These are phyloP conservation scores for Solioccasus polychromus DNA, from an alignment of 768 basidiomycete genomes.

Conservation along the genomic window DNA sequence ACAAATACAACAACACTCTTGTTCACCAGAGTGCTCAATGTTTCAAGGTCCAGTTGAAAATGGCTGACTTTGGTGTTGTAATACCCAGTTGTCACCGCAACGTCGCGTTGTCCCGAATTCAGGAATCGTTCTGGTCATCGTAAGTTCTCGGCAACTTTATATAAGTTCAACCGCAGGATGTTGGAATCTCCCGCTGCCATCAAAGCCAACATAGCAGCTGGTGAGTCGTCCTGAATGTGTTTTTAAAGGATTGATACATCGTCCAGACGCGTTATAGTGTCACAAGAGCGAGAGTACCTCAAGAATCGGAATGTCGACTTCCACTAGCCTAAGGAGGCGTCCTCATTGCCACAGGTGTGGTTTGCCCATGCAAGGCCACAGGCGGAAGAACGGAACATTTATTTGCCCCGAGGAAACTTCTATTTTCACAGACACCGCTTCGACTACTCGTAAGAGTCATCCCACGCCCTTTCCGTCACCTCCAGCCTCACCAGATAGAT, in stretches of 20 bases:
- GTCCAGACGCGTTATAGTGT: background rate
- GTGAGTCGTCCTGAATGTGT: constrained; percentile 16
- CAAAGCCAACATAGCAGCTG: constrained; percentile 23
- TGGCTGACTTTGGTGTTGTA: background rate
- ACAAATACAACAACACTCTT: constrained; percentile 26
- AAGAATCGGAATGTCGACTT: constrained; percentile 23
- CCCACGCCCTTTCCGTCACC: constrained; percentile 26
- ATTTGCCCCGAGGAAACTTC: constrained; percentile 25
- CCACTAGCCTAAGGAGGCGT: constrained; percentile 30
- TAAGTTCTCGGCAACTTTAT: constrained; percentile 12
- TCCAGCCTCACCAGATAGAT: constrained; percentile 26
- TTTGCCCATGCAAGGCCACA: constrained; percentile 32
- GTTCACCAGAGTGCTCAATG: too few relatives aligned
- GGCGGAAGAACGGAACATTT: constrained; percentile 29
- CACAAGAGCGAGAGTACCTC: constrained; percentile 3
- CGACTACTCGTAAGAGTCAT: constrained; percentile 16
- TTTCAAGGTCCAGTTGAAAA: background rate
- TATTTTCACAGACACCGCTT: constrained; percentile 12
- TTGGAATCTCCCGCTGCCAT: constrained; percentile 19
- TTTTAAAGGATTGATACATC: background rate
- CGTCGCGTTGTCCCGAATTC: constrained; percentile 25
- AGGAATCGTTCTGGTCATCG: constrained; percentile 14
- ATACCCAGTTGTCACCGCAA: constrained; percentile 22
- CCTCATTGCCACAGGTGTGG: constrained; percentile 35
- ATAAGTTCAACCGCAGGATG: constrained; percentile 20